These are phyloP conservation scores for Pseudogymnoascus sp. DNA, from an alignment of 2,329 filamentous ascomycete species.

Conservation along the genomic window DNA sequence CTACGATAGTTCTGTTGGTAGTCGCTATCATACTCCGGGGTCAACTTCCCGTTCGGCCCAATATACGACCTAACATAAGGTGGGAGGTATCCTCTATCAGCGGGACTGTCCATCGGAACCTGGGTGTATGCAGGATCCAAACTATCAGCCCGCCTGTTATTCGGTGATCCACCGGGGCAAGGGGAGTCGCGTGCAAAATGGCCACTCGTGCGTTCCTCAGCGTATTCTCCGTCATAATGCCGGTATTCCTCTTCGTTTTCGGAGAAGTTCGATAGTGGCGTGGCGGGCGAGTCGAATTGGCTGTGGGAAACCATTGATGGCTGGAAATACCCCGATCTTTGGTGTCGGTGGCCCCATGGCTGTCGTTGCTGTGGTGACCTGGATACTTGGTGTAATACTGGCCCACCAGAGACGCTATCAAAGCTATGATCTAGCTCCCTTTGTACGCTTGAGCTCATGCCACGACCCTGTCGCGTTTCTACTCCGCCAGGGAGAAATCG, in stretches of 20 bases:
- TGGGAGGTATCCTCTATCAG: neutral
- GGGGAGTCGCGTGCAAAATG: neutral
- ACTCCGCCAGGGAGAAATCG: constrained; percentile 37
- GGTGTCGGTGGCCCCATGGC: neutral
- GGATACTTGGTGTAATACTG: neutral
- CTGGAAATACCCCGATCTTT: constrained; percentile 1
- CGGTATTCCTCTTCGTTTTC: constrained; percentile 9
- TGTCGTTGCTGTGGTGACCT: neutral
- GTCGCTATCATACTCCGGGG: constrained; percentile 1
- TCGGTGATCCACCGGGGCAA: neutral
- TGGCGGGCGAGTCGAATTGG: constrained; percentile 19
- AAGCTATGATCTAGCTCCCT: neutral
- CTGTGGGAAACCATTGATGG: constrained; percentile 13
- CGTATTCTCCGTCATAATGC: neutral
- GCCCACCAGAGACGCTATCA: neutral
- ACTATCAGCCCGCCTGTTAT: neutral
- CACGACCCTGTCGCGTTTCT: neutral
- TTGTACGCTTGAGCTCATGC: neutral
- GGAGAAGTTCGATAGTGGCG: constrained; percentile 21
- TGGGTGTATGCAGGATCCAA: neutral
- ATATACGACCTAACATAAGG: neutral
- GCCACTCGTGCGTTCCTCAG: neutral
- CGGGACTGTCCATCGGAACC: neutral
- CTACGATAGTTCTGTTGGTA: constrained; percentile 1
- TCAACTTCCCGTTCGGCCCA: neutral